Conservation (phyloP, 352 stramenopile genomes). For the Pythium scleroteichum region DNA sequence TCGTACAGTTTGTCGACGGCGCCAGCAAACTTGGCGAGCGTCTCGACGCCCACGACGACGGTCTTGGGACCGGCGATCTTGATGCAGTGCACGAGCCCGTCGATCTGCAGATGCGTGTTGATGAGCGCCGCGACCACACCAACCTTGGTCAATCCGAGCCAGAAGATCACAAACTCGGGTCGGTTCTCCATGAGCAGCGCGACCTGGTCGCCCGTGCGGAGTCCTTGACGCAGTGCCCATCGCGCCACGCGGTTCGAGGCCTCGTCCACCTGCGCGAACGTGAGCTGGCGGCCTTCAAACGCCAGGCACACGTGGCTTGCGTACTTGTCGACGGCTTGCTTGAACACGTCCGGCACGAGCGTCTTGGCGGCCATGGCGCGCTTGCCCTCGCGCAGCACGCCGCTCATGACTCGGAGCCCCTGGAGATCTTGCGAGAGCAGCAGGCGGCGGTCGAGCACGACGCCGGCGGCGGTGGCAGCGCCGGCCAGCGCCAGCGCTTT, state of each 20-base stretch:
- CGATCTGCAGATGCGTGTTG: constrained; percentile 69
- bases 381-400: constrained; percentile 41
- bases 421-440: constrained; percentile 54
- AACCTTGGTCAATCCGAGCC: constrained; percentile 81
- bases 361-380: constrained; percentile 33
- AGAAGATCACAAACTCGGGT: constrained; percentile 76
- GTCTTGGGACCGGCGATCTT: constrained; percentile 50
- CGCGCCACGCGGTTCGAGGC: constrained; percentile 75
- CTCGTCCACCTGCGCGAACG: constrained; percentile 63
- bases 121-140: constrained; percentile 82
- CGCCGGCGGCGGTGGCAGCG: constrained; percentile 18
- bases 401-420: constrained; percentile 32
- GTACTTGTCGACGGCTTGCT: constrained; percentile 48
- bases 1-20: constrained; percentile 37
- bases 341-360: constrained; percentile 61
- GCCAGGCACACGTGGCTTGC: constrained; percentile 62
- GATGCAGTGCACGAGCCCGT: constrained; percentile 69
- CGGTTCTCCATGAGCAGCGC: constrained; percentile 85
- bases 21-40: constrained; percentile 31
- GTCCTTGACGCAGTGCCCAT: constrained; percentile 50
- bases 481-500: not conserved
- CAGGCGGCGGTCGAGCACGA: constrained; percentile 26
- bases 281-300: constrained; percentile 46
- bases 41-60: constrained; percentile 58
- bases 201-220: constrained; percentile 60